Evolutionary conservation across 192 early-diverging fungal species (phyloP).

Genomic region (Coemansia asiatica): DNA sequence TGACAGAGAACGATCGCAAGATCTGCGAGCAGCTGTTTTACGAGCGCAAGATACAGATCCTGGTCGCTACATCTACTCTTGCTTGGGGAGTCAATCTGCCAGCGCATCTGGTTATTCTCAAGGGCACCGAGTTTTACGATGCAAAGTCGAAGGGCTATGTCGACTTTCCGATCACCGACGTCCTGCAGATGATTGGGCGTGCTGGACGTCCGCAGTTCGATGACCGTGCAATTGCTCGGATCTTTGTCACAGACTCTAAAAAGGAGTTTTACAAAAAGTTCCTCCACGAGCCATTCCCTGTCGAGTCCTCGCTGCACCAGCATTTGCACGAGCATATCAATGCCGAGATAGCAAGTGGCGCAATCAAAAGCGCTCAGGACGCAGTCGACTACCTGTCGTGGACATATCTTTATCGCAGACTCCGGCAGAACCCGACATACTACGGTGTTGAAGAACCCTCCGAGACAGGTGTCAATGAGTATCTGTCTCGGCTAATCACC

Average conservation of each 20-base stretch:
- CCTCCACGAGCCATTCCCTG: slow-evolving; percentile 92
- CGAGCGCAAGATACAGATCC: slow-evolving; percentile 91
- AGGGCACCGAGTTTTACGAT: slow-evolving; percentile 98
- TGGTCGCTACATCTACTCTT: slow-evolving; percentile 93
- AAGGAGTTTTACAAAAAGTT: slow-evolving; percentile 99
- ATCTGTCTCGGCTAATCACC: slow-evolving; percentile 80
- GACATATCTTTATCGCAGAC: slow-evolving; percentile 93
- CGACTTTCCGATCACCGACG: slow-evolving; percentile 96
- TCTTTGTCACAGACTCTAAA: slow-evolving; percentile 94
- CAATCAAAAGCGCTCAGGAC: slow-evolving; percentile 88
- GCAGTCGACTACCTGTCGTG: slow-evolving; percentile 93
- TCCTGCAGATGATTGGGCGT: slow-evolving; percentile 98
- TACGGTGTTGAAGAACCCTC: slow-evolving; percentile 84
- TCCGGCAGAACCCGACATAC: slow-evolving; percentile 93
- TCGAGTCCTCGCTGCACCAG: slow-evolving; percentile 77
- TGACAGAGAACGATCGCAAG: slow-evolving; percentile 82
- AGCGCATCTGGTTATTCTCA: slow-evolving; percentile 95
- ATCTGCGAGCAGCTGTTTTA: slow-evolving; percentile 93
- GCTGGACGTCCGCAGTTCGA: slow-evolving; percentile 97
- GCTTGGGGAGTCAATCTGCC: slow-evolving; percentile 99
- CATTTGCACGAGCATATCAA: slow-evolving; percentile 86
- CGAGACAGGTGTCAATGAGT: slow-evolving; percentile 65
- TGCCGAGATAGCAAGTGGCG: slow-evolving; percentile 88
- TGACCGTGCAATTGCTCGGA: slow-evolving; percentile 84
- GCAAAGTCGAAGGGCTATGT: slow-evolving; percentile 86